Evolutionary conservation across 1,284 basidiomycete species (phyloP).

Genomic region (Neonothopanus nambi): DNA sequence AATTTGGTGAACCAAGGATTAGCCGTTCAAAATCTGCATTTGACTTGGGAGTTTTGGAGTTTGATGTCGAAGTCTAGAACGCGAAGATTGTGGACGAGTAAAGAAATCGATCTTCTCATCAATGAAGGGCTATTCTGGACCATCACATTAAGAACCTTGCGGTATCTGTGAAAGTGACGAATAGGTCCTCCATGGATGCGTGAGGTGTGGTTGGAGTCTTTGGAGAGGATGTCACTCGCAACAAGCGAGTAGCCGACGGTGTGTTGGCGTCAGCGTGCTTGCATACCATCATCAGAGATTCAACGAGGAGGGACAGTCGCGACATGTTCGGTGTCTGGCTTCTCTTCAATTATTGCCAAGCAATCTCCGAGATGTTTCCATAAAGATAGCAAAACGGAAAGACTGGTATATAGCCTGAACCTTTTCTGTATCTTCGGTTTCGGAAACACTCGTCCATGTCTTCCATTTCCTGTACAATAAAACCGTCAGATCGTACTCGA

Average conservation of each 20-base stretch:
- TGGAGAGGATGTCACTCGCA: slow-evolving; percentile 64
- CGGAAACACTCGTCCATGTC: slow-evolving; percentile 48
- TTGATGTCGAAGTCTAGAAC: slow-evolving; percentile 99
- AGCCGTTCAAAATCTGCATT: slow-evolving; percentile 94
- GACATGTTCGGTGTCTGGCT: slow-evolving; percentile 81
- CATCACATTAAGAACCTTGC: slow-evolving; percentile 96
- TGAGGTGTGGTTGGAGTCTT: slow-evolving; percentile 63
- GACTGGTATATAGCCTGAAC: slow-evolving; percentile 85
- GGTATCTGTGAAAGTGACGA: slow-evolving; percentile 91
- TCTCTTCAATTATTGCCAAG: slow-evolving; percentile 79
- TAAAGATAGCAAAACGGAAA: slow-evolving; percentile 82
- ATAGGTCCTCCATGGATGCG: slow-evolving; percentile 84
- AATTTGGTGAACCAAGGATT: slow-evolving; percentile 94
- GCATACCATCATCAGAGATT: slow-evolving; percentile 97
- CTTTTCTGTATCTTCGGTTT: slow-evolving; percentile 69
- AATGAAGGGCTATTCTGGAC: slow-evolving; percentile 97
- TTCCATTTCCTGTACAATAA: slow-evolving; percentile 71
- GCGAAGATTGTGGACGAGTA: slow-evolving; percentile 93
- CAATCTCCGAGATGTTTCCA: slow-evolving; percentile 89
- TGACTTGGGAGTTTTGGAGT: slow-evolving; percentile 84
- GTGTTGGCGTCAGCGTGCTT: slow-evolving; percentile 81
- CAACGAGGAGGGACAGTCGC: slow-evolving; percentile 89
- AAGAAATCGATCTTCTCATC: slow-evolving; percentile 97
- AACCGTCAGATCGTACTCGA: neutral
- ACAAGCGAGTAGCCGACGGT: slow-evolving; percentile 42